These are phyloP conservation scores for Pleurotus pulmonarius DNA, from an alignment of 768 basidiomycete genomes.

Conservation along the genomic window DNA sequence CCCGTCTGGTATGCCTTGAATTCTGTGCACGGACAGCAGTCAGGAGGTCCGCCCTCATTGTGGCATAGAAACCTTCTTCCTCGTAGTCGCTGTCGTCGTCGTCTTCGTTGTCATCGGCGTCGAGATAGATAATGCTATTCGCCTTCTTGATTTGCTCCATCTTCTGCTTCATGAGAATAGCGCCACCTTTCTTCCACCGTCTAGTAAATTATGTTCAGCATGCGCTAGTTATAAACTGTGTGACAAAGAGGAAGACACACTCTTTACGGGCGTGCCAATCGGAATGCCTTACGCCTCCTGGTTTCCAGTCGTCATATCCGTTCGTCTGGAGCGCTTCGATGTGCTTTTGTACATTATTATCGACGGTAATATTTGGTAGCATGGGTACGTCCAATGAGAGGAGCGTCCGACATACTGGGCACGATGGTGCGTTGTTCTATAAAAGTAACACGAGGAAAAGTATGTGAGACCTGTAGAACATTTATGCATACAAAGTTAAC, in stretches of 20 bases:
- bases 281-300: constrained; percentile 36
- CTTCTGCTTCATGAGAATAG: constrained; percentile 16
- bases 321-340: constrained; percentile 41
- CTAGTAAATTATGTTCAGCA: constrained; percentile 18
- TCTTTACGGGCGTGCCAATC: constrained; percentile 55
- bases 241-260: constrained; percentile 31
- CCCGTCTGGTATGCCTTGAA: no score
- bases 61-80: no score
- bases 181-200: constrained; percentile 28
- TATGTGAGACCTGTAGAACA: not conserved
- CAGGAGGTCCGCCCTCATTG: no score
- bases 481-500: not conserved
- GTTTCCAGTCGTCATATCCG: constrained; percentile 50
- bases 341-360: constrained; percentile 58
- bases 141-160: not conserved
- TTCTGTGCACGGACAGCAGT: no score
- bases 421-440: constrained; percentile 38
- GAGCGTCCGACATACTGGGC: constrained; percentile 56
- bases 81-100: no score
- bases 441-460: not conserved
- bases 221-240: not conserved
- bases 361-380: constrained; percentile 62
- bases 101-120: constrained; percentile 6
- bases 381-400: constrained; percentile 40
- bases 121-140: not conserved